Evolutionary conservation across 2,329 filamentous ascomycete species (phyloP), one percentile per base, ranked within the genome.

Genomic region (Westerdykella aurantiaca): DNA sequence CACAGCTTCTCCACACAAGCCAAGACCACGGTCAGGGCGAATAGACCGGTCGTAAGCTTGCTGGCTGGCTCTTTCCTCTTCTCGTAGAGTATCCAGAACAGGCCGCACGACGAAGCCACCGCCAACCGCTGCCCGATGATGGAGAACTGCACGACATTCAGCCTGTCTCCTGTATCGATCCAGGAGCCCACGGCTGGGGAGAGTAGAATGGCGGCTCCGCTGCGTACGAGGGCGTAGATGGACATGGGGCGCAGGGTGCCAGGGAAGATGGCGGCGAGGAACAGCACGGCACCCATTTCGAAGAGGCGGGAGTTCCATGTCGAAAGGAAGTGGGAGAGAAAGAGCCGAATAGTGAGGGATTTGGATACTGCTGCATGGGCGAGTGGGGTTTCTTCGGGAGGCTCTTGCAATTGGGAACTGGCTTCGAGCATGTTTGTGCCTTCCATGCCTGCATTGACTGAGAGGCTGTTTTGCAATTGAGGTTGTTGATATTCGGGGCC

Each of bases 1-100:
- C 72, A 74, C 7, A 87, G 63, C 60, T 88, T 89, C 64, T 89
- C 86, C 1, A 83, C 56, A 44, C 83, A 85, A 0, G 82, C 82
- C 37, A 87, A 66, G 0, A 78, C 14, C 0, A 76, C 71, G n/a
- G 70, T 58, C 2, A 58, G 23, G 2, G 53, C 51, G 23, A 67
- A 67, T 12, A 55, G 44, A 3, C 21, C 43, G 33, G 46, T 73
- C 59, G 45, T 66, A 37, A 48, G 11, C 1, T 49, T 6, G 37
- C 39, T 52, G 31, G 51, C n/a, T n/a, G n/a, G 40, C 23, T 39
- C 25, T 12, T 29, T 29, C 25, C 11, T 29, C 25, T 29, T 29
- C 25, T 29, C 25, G 7, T 29, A 42, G 35, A 66, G 49, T 3
- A 42, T 37, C 2, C 53, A 42, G 3, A 67, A 44, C 18, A 63